Conservation (phyloP, 768 basidiomycete species). For the Kwoniella sp. region DNA sequence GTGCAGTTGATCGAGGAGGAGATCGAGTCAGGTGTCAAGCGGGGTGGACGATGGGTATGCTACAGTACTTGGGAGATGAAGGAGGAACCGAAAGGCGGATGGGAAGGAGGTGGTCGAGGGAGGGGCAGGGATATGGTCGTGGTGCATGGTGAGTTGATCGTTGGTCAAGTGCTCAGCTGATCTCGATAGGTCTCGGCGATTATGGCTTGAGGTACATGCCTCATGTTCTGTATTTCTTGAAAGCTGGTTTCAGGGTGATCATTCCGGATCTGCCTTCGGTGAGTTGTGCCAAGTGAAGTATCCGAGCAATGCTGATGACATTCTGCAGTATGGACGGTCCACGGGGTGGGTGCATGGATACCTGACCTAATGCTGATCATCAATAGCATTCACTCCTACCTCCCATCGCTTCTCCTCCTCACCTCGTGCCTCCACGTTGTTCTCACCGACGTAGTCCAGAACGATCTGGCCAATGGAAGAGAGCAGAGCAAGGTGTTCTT, state of each 20-base stretch:
- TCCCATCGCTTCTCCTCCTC: conserved; percentile 47
- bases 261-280: conserved; percentile 57
- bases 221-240: conserved; percentile 51
- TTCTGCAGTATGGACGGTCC: conserved; percentile 52
- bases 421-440: conserved; percentile 53
- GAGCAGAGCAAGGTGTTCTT: conserved; percentile 55
- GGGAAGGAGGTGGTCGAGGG: conserved; percentile 51
- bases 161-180: neutral
- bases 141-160: conserved; percentile 54
- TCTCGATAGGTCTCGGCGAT: conserved; percentile 42
- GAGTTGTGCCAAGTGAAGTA: conserved; percentile 15
- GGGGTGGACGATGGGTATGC: conserved; percentile 53
- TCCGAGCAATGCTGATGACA: neutral
- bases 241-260: conserved; percentile 56
- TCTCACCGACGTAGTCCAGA: conserved; percentile 47
- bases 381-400: conserved; percentile 50
- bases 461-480: conserved; percentile 43
- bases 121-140: conserved; percentile 52
- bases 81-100: conserved; percentile 34
- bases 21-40: conserved; percentile 33
- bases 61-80: conserved; percentile 55
- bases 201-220: conserved; percentile 55
- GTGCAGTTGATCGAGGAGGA: conserved; percentile 50
- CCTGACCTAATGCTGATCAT: neutral
- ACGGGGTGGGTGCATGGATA: conserved; percentile 39